Percentiles rank a stretch among this genome's conserved stretches.
Evolutionary conservation across 306 rosid genomes (phyloP).

Genomic region (Nissolia schottii): DNA sequence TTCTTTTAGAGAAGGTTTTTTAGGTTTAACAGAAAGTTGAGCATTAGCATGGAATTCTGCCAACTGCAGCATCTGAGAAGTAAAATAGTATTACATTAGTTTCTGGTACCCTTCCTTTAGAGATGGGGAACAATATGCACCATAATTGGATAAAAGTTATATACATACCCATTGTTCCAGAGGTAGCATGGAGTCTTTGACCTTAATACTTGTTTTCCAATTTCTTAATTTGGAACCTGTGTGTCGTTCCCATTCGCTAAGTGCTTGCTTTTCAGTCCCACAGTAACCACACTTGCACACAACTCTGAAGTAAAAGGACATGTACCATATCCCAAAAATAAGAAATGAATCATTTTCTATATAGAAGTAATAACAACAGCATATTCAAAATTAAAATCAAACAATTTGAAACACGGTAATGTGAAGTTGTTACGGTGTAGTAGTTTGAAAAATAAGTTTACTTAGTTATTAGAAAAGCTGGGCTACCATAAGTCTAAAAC

Average conservation of each 20-base stretch:
- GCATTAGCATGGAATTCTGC: slow-evolving; percentile 89
- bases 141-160: slow-evolving; percentile 16
- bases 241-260: slow-evolving; percentile 96
- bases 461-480: background rate
- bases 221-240: slow-evolving; percentile 89
- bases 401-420: slow-evolving; percentile 4
- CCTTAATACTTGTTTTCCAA: slow-evolving; percentile 89
- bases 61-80: slow-evolving; percentile 86
- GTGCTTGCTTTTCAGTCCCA: slow-evolving; percentile 93
- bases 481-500: background rate
- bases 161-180: slow-evolving; percentile 97
- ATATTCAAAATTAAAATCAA: slow-evolving; percentile 7
- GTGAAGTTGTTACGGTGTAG: background rate
- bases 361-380: slow-evolving; percentile 17
- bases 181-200: slow-evolving; percentile 87
- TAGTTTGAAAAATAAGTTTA: background rate
- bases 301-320: slow-evolving; percentile 59
- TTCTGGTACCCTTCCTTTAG: background rate
- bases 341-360: background rate
- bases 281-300: slow-evolving; percentile 92
- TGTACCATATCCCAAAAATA: background rate
- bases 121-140: slow-evolving; percentile 10
- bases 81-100: slow-evolving; percentile 28
- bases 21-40: slow-evolving; percentile 67
- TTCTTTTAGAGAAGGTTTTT: slow-evolving; percentile 81